phyloP scores from a whole-genome alignment of 257 asterid genomes.

The Pogostemon cablin region DNA sequence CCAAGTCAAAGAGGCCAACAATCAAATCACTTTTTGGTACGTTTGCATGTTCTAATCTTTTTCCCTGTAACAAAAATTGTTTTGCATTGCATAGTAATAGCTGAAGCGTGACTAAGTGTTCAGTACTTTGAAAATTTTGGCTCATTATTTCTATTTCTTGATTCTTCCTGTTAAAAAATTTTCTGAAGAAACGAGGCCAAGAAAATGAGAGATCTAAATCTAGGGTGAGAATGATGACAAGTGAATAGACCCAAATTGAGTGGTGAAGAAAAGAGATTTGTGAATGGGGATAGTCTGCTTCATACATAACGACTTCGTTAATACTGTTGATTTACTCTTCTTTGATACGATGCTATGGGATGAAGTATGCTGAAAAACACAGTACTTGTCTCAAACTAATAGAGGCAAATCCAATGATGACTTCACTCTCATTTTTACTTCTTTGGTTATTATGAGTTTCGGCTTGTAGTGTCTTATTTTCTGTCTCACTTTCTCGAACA shows the following conservation, averaged over 20 bases:
- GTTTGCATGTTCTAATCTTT: constrained; percentile 23
- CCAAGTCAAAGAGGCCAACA: constrained; percentile 79
- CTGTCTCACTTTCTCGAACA: constrained; percentile 38
- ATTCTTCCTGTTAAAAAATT: not conserved
- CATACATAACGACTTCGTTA: constrained; percentile 6
- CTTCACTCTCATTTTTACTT: not conserved
- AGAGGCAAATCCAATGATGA: not conserved
- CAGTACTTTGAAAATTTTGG: constrained; percentile 12
- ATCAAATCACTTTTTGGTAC: constrained; percentile 89
- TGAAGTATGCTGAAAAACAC: not conserved
- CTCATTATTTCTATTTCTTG: not conserved
- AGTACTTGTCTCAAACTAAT: not conserved
- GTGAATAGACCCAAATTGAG: not conserved
- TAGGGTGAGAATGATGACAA: not conserved
- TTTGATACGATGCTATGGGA: too few relatives aligned
- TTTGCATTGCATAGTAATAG: not conserved
- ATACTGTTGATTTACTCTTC: not conserved
- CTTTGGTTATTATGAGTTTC: not conserved
- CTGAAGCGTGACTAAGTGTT: not conserved
- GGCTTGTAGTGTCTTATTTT: constrained; percentile 13
- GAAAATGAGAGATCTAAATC: not conserved
- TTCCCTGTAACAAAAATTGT: constrained; percentile 2
- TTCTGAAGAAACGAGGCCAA: not conserved
- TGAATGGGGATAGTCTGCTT: not conserved
- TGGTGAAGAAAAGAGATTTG: not conserved